A percentile compares a stretch with the other conserved stretches of the same genome.
Evolutionary conservation across 1,284 basidiomycete species (phyloP).

Genomic region (Trichosporon sp.): DNA sequence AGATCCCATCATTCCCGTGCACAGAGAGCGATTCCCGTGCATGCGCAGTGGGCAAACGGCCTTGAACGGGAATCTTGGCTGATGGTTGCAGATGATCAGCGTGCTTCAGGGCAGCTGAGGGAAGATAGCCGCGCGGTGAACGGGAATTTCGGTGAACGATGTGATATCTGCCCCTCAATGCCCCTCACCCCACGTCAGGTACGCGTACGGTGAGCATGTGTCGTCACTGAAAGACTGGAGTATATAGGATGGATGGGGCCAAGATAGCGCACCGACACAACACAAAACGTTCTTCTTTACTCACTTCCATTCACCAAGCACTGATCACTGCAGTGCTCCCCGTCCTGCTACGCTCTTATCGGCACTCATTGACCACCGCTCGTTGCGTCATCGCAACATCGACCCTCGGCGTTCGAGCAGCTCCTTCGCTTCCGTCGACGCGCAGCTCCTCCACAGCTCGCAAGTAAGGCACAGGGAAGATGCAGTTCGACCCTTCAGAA

Average conservation of each 20-base stretch:
- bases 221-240: not conserved
- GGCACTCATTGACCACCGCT: no score
- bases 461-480: not conserved
- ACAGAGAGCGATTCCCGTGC: not conserved
- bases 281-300: no score
- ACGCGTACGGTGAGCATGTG: not conserved
- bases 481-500: conserved; percentile 50
- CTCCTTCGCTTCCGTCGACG: no score
- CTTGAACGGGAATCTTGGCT: not conserved
- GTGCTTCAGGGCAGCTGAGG: not conserved
- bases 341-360: no score
- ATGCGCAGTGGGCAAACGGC: no score
- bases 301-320: no score
- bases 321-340: no score
- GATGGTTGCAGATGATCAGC: not conserved
- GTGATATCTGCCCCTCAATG: conserved; percentile 3
- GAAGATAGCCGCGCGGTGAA: conserved; percentile 2
- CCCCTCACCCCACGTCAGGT: no score
- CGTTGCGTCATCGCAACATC: no score
- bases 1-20: no score
- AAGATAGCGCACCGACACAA: not conserved
- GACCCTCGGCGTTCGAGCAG: no score
- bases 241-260: not conserved
- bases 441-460: no score
- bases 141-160: conserved; percentile 17